Evolutionary conservation across 2,329 filamentous ascomycete species (phyloP).

Genomic region (Mycosphaerella arachidis): DNA sequence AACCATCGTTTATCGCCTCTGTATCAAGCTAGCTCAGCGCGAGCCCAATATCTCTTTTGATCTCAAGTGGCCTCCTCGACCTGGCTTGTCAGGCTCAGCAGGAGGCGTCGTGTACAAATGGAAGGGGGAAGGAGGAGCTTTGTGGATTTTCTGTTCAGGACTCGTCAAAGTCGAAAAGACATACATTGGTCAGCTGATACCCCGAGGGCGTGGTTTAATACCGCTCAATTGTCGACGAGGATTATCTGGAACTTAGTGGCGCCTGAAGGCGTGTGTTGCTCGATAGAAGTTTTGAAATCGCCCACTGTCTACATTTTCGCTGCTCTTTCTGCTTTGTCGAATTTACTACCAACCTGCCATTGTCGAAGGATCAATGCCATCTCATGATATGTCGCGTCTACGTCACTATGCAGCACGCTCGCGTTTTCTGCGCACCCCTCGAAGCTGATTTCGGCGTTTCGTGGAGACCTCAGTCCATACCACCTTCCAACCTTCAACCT

Average conservation of each 20-base stretch:
- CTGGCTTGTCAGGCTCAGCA: background rate
- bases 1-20: constrained; percentile 8
- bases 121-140: constrained; percentile 11
- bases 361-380: background rate
- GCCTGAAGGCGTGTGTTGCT: constrained; percentile 6
- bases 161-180: constrained; percentile 11
- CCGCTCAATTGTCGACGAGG: constrained; percentile 10
- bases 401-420: background rate
- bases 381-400: background rate
- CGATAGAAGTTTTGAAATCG: constrained; percentile 2
- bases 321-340: background rate
- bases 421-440: background rate
- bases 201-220: constrained; percentile 12
- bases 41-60: constrained; percentile 10
- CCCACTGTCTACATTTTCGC: background rate
- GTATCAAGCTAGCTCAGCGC: constrained; percentile 3
- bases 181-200: constrained; percentile 21
- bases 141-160: constrained; percentile 14
- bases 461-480: background rate
- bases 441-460: background rate
- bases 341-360: background rate
- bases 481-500: background rate
- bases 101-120: constrained; percentile 15
- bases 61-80: background rate
- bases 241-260: constrained; percentile 6